Evolutionary conservation across 768 basidiomycete genomes (phyloP).

Genomic region (Leccinum sublutescens): DNA sequence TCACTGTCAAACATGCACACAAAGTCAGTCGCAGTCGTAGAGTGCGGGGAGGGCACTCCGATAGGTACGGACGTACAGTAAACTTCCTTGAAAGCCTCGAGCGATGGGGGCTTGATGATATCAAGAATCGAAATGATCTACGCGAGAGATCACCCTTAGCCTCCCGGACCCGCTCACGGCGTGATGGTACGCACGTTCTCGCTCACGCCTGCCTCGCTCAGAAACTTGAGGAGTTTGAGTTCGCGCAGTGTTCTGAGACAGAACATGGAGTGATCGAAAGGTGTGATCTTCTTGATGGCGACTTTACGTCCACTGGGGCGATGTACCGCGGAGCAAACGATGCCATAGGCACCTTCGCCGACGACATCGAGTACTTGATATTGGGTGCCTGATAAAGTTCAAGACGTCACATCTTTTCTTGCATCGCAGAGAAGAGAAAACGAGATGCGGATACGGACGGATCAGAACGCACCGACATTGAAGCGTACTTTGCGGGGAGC

Average conservation of each 20-base stretch:
- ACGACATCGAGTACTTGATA: constrained; percentile 87
- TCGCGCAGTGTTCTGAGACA: constrained; percentile 88
- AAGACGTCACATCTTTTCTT: not conserved
- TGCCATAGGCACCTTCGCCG: constrained; percentile 91
- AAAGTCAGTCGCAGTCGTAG: not conserved
- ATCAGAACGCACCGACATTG: constrained; percentile 64
- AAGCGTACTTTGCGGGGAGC: constrained; percentile 84
- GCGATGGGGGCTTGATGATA: constrained; percentile 76
- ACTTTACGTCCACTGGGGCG: constrained; percentile 85
- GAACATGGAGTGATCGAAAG: constrained; percentile 96
- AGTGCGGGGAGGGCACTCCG: not conserved
- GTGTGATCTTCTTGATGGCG: constrained; percentile 95
- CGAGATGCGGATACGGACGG: not conserved
- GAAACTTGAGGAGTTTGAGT: constrained; percentile 78
- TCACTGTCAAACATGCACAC: constrained; percentile 45
- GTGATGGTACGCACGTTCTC: constrained; percentile 59
- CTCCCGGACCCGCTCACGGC: not conserved
- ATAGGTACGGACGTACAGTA: constrained; percentile 49
- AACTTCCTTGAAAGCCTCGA: constrained; percentile 86
- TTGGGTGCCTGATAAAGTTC: constrained; percentile 53
- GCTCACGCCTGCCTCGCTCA: constrained; percentile 85
- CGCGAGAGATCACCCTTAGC: not conserved
- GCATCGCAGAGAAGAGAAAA: not conserved
- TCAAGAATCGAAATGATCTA: constrained; percentile 90
- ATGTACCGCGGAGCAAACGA: constrained; percentile 93